Evolutionary conservation across 768 basidiomycete species (phyloP), one percentile per base, ranked within the genome.

Genomic region (Phlegmacium glaucopus): DNA sequence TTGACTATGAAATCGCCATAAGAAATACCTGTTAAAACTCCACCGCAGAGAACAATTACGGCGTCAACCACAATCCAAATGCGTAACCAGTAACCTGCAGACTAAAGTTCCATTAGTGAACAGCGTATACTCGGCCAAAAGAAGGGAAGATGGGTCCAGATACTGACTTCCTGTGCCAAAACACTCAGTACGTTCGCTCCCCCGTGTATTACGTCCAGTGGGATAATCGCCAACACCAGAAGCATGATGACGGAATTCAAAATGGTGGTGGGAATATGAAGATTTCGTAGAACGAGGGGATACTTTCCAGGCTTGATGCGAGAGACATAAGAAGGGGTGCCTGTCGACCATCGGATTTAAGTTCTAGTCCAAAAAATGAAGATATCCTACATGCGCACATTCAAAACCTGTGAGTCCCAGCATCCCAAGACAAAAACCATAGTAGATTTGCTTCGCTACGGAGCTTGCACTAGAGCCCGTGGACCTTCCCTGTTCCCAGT

Each of bases 371-470:
- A 22, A 22, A 22, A 22, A 22, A 22, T 5, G 22, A 22, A 3
- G 22, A 22, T 22, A 22, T 22, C 22, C 22, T 22, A 22, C 22
- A 22, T 22, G 60, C 68, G 32, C 47, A 83, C 83, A 84, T 73
- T 83, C 82, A 56, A 82, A 81, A 7, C 83, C 87, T 1, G 87
- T 87, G 29, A 87, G 69, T 0, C 85, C 85, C 1, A 90, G 68
- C 70, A 88, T 82, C 0, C 83, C 79, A 3, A 90, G 67, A 54
- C 85, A 88, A 22, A 85, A 69, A 0, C 87, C 87, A 49, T 81
- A 69, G 60, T 80, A 90, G 7, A 82, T 66, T 35, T 85, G 75
- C 17, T 60, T 70, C 0, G 70, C 59, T 26, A 79, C 59, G 3
- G 56, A 58, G 4, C 51, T 43, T 0, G 67, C 48, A 39, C 54